Conservation (phyloP, 306 rosid genomes). For the Cucurbita pepo region DNA sequence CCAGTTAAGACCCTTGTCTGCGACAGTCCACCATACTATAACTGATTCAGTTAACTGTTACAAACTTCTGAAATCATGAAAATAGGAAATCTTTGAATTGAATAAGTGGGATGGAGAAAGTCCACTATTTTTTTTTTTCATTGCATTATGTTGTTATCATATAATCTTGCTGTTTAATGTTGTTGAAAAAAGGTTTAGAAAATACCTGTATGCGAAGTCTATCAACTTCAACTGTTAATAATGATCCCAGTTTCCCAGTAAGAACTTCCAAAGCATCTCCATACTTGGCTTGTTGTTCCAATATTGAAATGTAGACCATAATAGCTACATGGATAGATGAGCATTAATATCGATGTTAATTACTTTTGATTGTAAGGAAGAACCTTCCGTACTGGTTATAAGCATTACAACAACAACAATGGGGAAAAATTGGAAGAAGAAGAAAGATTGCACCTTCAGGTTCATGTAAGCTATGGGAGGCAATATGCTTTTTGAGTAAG, state of each 20-base stretch:
- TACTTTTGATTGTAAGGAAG: slow-evolving; percentile 2
- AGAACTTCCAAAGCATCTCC: slow-evolving; percentile 91
- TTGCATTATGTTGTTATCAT: background rate
- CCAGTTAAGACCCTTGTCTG: background rate
- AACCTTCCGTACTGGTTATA: background rate
- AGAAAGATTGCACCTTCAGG: slow-evolving; percentile 59
- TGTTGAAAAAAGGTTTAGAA: slow-evolving; percentile 13
- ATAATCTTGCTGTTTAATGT: background rate
- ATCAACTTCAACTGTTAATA: slow-evolving; percentile 70
- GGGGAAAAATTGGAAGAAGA: background rate
- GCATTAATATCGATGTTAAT: slow-evolving; percentile 8
- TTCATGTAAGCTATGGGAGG: slow-evolving; percentile 80
- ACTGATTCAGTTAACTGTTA: background rate
- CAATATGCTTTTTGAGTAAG: slow-evolving; percentile 81
- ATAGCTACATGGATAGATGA: slow-evolving; percentile 38
- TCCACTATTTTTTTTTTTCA: background rate
- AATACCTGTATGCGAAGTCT: slow-evolving; percentile 88
- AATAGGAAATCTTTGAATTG: background rate
- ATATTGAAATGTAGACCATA: slow-evolving; percentile 68
- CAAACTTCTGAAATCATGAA: background rate
- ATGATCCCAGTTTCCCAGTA: slow-evolving; percentile 75
- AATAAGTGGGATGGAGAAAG: background rate
- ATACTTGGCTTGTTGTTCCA: slow-evolving; percentile 89
- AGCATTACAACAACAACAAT: background rate
- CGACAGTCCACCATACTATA: background rate